Evolutionary conservation across 805 yeast species (phyloP).

Genomic region (Schwanniomyces occidentalis): DNA sequence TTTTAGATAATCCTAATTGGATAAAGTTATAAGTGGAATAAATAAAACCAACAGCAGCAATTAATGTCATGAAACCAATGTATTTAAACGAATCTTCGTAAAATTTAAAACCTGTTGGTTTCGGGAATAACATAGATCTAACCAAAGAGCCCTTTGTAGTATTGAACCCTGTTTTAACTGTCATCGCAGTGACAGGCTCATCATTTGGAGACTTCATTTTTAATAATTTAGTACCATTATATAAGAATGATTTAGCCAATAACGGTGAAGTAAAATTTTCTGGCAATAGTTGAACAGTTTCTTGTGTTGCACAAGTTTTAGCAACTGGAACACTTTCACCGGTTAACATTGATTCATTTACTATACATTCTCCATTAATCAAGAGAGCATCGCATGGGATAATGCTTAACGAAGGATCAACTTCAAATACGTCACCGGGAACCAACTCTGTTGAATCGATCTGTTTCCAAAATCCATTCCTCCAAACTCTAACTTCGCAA

Average conservation of each 20-base stretch:
- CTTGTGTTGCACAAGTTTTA: constrained; percentile 65
- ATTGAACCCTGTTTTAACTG: constrained; percentile 85
- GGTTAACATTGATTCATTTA: constrained; percentile 97
- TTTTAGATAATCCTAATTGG: constrained; percentile 66
- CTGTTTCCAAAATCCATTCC: constrained; percentile 92
- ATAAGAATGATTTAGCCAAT: constrained; percentile 75
- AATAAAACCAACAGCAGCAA: constrained; percentile 83
- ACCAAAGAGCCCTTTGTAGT: constrained; percentile 94
- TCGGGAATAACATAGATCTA: constrained; percentile 95
- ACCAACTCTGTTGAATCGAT: constrained; percentile 75
- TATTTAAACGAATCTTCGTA: constrained; percentile 94
- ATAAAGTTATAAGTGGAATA: constrained; percentile 83
- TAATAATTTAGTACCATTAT: constrained; percentile 86
- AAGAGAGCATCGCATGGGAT: constrained; percentile 91
- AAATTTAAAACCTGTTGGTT: constrained; percentile 89
- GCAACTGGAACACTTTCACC: constrained; percentile 98
- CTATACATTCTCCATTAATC: constrained; percentile 88
- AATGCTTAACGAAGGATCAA: constrained; percentile 72
- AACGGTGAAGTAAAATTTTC: constrained; percentile 63
- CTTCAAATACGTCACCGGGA: constrained; percentile 94
- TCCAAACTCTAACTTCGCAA: constrained; percentile 85
- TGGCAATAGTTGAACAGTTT: constrained; percentile 55
- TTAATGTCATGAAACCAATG: constrained; percentile 88
- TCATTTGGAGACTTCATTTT: constrained; percentile 74
- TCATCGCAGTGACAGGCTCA: constrained; percentile 84